A percentile compares a stretch with the other conserved stretches of the same genome.
phyloP scores from a whole-genome alignment of 345 rosid species.

The Citrus trifoliata region DNA sequence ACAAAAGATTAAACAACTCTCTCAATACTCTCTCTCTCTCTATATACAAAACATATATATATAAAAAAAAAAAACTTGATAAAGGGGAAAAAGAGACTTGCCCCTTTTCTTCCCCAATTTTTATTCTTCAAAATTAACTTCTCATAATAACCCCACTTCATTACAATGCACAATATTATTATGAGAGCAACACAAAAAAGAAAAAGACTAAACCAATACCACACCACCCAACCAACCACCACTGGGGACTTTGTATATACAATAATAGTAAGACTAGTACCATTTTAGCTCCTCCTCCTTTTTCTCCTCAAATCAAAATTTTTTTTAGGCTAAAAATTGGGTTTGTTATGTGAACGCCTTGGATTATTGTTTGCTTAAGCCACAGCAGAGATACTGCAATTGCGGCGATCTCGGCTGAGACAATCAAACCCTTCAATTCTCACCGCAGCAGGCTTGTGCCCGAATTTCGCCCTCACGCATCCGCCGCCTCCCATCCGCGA shows the following conservation, averaged over 20 bases:
- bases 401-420: constrained; percentile 48
- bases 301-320: constrained; percentile 7
- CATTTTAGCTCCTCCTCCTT: constrained; percentile 5
- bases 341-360: not conserved
- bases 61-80: not conserved
- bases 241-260: constrained; percentile 18
- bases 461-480: constrained; percentile 55
- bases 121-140: constrained; percentile 30
- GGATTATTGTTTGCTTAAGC: constrained; percentile 28
- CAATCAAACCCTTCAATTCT: constrained; percentile 88
- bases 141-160: constrained; percentile 17
- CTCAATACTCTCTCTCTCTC: not conserved
- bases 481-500: constrained; percentile 46
- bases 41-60: constrained; percentile 3
- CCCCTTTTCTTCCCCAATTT: not conserved
- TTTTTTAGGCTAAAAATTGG: not conserved
- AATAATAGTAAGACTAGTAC: constrained; percentile 11
- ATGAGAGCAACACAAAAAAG: constrained; percentile 8
- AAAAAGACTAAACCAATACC: not conserved
- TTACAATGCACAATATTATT: constrained; percentile 18
- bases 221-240: not conserved
- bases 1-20: not conserved
- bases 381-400: constrained; percentile 71
- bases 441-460: constrained; percentile 58
- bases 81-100: not conserved